phyloP scores from a whole-genome alignment of 495 filamentous ascomycete genomes.

The Penicillium dipodomyicola region DNA sequence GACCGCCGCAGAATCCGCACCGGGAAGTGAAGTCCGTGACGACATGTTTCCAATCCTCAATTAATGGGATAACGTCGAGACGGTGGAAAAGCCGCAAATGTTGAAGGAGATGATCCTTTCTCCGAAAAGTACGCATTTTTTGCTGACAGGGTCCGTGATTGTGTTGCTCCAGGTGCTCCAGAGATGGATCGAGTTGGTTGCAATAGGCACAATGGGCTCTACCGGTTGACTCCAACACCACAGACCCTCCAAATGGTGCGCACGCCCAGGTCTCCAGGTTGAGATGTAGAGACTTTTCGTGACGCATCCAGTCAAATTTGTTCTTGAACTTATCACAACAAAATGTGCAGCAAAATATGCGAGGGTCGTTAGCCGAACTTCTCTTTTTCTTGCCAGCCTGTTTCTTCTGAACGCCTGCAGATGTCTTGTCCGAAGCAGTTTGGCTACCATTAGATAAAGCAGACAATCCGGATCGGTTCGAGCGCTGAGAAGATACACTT shows the following conservation, averaged over 20 bases:
- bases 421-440: background rate
- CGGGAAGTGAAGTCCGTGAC: conserved; percentile 58
- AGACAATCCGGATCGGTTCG: background rate
- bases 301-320: conserved; percentile 77
- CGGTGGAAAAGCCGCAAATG: conserved; percentile 71
- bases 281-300: conserved; percentile 74
- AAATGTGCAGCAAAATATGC: conserved; percentile 70
- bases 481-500: conserved; percentile 15
- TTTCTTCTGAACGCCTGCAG: background rate
- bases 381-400: background rate
- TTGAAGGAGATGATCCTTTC: conserved; percentile 80
- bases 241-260: conserved; percentile 52
- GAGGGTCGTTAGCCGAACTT: conserved; percentile 2
- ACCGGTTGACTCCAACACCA: conserved; percentile 8
- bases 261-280: conserved; percentile 75
- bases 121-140: conserved; percentile 67
- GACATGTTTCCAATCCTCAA: conserved; percentile 67
- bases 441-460: background rate
- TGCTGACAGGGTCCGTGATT: conserved; percentile 64
- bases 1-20: conserved; percentile 63
- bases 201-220: conserved; percentile 19
- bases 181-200: conserved; percentile 17
- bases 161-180: conserved; percentile 43
- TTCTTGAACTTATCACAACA: conserved; percentile 74
- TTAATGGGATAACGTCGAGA: conserved; percentile 54